Percentiles rank a stretch among this genome's conserved stretches.
Conservation (phyloP, 345 rosid species). For the Abelmoschus esculentus region DNA sequence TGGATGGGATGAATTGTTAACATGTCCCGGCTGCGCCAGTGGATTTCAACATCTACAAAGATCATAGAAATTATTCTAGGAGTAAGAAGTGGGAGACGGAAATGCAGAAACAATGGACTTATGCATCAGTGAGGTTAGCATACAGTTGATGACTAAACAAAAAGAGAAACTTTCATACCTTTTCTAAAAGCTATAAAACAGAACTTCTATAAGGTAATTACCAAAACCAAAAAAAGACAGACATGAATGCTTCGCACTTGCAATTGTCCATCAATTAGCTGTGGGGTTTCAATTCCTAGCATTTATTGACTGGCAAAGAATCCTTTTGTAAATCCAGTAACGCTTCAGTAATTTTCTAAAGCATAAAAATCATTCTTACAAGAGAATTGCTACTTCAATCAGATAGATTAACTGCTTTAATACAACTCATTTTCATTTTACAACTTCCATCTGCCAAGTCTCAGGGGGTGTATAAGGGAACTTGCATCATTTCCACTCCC, state of each 20-base stretch:
- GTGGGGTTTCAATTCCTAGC: not conserved
- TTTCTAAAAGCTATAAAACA: not conserved
- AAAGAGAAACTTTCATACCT: not conserved
- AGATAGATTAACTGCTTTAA: too few relatives aligned
- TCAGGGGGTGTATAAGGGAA: too few relatives aligned
- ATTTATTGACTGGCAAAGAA: too few relatives aligned
- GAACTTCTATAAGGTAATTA: not conserved
- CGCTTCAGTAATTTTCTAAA: too few relatives aligned
- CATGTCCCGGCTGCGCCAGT: constrained; percentile 39
- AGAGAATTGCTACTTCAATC: too few relatives aligned
- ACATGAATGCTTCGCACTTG: not conserved
- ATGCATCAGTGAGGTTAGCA: not conserved
- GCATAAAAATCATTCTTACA: too few relatives aligned
- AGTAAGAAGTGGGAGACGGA: not conserved
- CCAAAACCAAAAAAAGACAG: not conserved
- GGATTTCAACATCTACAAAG: constrained; percentile 60
- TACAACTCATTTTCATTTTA: too few relatives aligned
- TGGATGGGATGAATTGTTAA: constrained; percentile 38
- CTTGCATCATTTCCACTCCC: too few relatives aligned
- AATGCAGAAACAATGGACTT: not conserved
- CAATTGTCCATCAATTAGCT: not conserved
- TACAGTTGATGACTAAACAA: not conserved
- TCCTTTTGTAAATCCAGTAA: too few relatives aligned
- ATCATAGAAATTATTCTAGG: not conserved
- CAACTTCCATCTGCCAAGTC: too few relatives aligned